Conservation (phyloP, 1,284 basidiomycete genomes). For the Ustilago curta region DNA sequence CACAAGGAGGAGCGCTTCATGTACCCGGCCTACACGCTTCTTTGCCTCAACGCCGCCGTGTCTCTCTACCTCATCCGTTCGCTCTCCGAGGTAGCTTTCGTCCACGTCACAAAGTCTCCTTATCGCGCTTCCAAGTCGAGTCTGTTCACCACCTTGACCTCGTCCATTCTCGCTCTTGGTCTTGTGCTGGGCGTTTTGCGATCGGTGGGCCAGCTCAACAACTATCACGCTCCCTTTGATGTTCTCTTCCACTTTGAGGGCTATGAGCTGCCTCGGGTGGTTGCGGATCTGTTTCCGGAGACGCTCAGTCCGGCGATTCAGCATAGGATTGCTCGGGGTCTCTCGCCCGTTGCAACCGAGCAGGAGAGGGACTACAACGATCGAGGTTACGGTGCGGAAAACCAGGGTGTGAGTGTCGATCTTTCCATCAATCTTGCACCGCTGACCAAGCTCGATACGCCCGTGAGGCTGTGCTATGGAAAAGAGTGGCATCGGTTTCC, state of each 20-base stretch:
- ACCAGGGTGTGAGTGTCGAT: slow-evolving; percentile 31
- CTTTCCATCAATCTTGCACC: slow-evolving; percentile 31
- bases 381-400: slow-evolving; percentile 30
- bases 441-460: slow-evolving; percentile 30
- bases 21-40: slow-evolving; percentile 90
- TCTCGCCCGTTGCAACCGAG: slow-evolving; percentile 33
- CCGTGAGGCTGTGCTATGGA: slow-evolving; percentile 78
- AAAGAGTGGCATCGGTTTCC: slow-evolving; percentile 98
- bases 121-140: slow-evolving; percentile 52
- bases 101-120: slow-evolving; percentile 55
- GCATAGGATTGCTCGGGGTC: slow-evolving; percentile 34
- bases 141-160: slow-evolving; percentile 82
- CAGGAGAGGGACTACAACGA: slow-evolving; percentile 51
- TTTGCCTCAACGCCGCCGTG: slow-evolving; percentile 94
- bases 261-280: slow-evolving; percentile 81
- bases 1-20: slow-evolving; percentile 99
- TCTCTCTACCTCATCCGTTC: slow-evolving; percentile 74
- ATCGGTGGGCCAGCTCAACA: slow-evolving; percentile 82
- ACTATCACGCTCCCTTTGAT: slow-evolving; percentile 90
- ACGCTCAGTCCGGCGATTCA: slow-evolving; percentile 30
- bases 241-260: slow-evolving; percentile 80
- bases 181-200: slow-evolving; percentile 81
- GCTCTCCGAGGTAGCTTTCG: slow-evolving; percentile 48
- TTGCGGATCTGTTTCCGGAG: slow-evolving; percentile 39
- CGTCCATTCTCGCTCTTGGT: slow-evolving; percentile 77